phyloP scores from a whole-genome alignment of 164 flowering plant genomes.

The Vitis rupestris region DNA sequence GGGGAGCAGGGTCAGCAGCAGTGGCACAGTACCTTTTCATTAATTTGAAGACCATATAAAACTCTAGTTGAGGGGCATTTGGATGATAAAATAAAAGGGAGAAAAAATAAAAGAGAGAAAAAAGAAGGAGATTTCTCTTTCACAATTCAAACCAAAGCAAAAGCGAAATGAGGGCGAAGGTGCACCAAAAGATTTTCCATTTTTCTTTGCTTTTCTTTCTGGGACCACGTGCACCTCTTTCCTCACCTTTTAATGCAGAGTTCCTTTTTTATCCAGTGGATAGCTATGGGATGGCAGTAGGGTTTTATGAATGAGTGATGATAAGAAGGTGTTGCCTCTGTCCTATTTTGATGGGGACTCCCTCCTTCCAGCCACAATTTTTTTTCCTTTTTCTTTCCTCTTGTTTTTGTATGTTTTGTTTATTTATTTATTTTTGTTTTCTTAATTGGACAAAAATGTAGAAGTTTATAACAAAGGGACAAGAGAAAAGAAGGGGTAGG shows the following conservation, averaged over 20 bases:
- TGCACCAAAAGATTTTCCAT: constrained; percentile 10
- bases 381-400: too few species aligned
- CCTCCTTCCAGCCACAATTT: too few species aligned
- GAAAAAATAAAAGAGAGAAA: not conserved
- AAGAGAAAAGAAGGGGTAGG: too few species aligned
- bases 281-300: not conserved
- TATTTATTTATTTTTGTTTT: too few species aligned
- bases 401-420: too few species aligned
- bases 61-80: constrained; percentile 6
- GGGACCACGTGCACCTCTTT: constrained; percentile 30
- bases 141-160: constrained; percentile 19
- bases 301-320: not conserved
- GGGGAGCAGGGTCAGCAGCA: constrained; percentile 3
- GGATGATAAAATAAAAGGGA: not conserved
- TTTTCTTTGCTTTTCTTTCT: constrained; percentile 10
- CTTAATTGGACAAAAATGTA: too few species aligned
- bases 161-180: not conserved
- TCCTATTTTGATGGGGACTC: too few species aligned
- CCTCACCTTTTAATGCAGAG: constrained; percentile 23
- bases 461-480: too few species aligned
- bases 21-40: constrained; percentile 14
- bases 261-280: constrained; percentile 7
- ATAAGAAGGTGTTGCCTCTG: not conserved
- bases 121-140: not conserved
- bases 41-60: constrained; percentile 1